Evolutionary conservation across 139 green algal species (phyloP).

Genomic region (Asterochloris erici): DNA sequence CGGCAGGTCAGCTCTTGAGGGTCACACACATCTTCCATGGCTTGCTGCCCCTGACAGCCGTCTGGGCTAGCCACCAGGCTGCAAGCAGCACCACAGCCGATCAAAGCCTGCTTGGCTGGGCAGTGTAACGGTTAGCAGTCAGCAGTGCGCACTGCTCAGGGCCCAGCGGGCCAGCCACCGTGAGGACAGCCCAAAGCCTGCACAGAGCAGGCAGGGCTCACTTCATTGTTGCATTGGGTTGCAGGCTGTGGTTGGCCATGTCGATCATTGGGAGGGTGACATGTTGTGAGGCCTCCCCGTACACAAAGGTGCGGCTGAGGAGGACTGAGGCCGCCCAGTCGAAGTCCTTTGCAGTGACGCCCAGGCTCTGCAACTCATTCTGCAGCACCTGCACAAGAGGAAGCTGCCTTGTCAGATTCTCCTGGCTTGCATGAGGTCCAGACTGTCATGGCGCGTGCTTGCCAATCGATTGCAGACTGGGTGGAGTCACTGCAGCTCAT

Average conservation of each 20-base stretch:
- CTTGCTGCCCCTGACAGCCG: no score
- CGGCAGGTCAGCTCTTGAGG: no score
- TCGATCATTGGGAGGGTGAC: constrained; percentile 35
- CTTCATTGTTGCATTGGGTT: constrained; percentile 28
- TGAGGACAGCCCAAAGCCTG: no score
- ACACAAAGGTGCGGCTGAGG: constrained; percentile 33
- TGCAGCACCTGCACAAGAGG: constrained; percentile 2
- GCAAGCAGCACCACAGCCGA: no score
- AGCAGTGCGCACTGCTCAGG: no score
- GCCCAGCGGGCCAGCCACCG: no score
- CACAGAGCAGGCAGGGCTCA: neutral
- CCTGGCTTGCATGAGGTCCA: neutral
- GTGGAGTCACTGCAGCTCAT: neutral
- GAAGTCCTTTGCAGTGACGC: constrained; percentile 7
- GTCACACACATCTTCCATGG: no score
- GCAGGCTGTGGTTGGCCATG: constrained; percentile 36
- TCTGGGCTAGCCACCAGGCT: no score
- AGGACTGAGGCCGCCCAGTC: constrained; percentile 37
- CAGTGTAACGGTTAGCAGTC: no score
- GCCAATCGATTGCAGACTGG: neutral
- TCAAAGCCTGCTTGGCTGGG: no score
- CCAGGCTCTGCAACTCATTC: constrained; percentile 12
- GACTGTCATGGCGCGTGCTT: neutral
- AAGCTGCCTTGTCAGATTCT: neutral
- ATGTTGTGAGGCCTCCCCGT: neutral